Evolutionary conservation across 2,329 filamentous ascomycete species (phyloP), one percentile per base, ranked within the genome.

Genomic region (Fusarium sp.): DNA sequence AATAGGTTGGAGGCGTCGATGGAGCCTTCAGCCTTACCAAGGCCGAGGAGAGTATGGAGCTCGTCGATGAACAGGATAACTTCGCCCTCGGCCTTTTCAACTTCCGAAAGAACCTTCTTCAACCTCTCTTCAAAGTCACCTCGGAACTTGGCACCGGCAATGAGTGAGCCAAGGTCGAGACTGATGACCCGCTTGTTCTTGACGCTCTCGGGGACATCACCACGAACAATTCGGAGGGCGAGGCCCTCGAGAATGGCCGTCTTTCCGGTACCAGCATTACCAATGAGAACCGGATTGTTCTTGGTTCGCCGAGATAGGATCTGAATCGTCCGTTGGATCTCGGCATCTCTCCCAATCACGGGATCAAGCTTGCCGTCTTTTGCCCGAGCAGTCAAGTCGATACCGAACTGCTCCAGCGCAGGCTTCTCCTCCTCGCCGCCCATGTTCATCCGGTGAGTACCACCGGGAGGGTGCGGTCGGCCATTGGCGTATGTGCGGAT

Each of bases 1-100:
- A 98, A 86, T 8, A 98, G 86, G 81, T 98, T 98, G 73, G 94
- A 97, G 1, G 97, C 97, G 84, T 99, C 97, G 72, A 98, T 98
- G 47, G 95, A 97, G 6, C 97, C 97, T 84, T 98, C 96, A 0
- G 95, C 94, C 83, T 98, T 98, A 22, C 97, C 97, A 7, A 98
- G 87, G 1, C 97, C 97, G 3, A 98, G 90, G 0, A 99, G 86
- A 2, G 93, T 97, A 81, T 99, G 97, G 45, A 98, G 85, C 81
- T 98, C 97, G 79, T 98, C 97, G 62, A 98, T 94, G 83, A 99
- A 98, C 4, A 99, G 87, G 50, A 99, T 98, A 6, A 98, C 93
- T 65, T 94, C 91, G 37, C 97, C 97, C 61, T 98, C 88, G 2
- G 96, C 94, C 73, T 97, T 91, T 82, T 97, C 91, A 12, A 98